phyloP scores from a whole-genome alignment of 805 yeast genomes.

The Candida golubevii region DNA sequence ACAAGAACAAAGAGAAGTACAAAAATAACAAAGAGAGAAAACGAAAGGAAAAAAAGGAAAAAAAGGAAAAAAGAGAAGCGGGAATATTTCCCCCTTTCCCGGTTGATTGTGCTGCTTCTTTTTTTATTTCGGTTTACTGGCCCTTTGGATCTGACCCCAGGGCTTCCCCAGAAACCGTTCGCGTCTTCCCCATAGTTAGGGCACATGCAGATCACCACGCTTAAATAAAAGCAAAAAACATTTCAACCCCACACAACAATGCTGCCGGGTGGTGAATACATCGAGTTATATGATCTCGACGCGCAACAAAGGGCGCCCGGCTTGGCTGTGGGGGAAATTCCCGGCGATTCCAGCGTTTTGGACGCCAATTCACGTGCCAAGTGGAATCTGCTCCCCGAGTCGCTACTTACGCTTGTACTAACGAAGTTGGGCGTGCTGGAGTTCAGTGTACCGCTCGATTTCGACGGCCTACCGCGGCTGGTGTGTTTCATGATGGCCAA shows the following conservation, averaged over 20 bases:
- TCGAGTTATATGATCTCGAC: slow-evolving; percentile 10
- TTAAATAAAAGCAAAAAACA: too few relatives aligned
- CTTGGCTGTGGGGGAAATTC: not conserved
- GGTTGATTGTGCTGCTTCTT: too few relatives aligned
- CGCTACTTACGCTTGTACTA: slow-evolving; percentile 9
- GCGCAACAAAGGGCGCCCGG: not conserved
- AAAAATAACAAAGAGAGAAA: too few relatives aligned
- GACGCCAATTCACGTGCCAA: not conserved
- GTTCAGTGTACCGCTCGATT: slow-evolving; percentile 1
- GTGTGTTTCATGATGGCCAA: slow-evolving; percentile 26
- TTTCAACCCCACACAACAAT: not conserved
- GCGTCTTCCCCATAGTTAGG: too few relatives aligned
- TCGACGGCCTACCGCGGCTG: slow-evolving; percentile 7
- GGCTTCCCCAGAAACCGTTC: too few relatives aligned
- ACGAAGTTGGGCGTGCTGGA: slow-evolving; percentile 12
- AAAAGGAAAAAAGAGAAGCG: too few relatives aligned
- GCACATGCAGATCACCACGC: too few relatives aligned
- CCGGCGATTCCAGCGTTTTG: not conserved
- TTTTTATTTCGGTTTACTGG: too few relatives aligned
- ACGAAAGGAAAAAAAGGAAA: too few relatives aligned
- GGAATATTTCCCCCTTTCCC: too few relatives aligned
- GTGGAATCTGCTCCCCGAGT: slow-evolving; percentile 2
- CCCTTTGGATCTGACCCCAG: too few relatives aligned
- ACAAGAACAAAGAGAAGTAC: too few relatives aligned
- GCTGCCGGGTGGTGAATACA: slow-evolving; percentile 9